These are phyloP conservation scores for Termitomyces sp. DNA, from an alignment of 768 basidiomycete genomes.

Conservation along the genomic window DNA sequence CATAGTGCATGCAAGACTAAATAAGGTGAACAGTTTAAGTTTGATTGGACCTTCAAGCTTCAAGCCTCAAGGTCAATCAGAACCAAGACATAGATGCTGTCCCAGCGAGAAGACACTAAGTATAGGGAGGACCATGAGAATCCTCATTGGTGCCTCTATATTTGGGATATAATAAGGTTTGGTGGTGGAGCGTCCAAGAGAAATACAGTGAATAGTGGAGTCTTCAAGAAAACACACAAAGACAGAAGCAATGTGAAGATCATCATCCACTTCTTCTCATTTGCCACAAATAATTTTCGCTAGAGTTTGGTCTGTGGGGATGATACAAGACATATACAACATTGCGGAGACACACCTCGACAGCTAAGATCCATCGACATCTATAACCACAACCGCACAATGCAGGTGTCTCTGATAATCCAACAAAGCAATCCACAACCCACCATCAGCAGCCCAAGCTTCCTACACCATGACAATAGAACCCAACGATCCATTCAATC, in stretches of 20 bases:
- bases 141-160: not conserved
- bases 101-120: not conserved
- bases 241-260: no score
- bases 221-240: no score
- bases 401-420: no score
- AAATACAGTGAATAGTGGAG: not conserved
- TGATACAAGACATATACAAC: not conserved
- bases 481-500: no score
- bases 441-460: no score
- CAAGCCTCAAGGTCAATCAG: not conserved
- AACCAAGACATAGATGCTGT: not conserved
- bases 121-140: not conserved
- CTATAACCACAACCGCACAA: no score
- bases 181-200: not conserved
- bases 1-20: not conserved
- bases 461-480: no score
- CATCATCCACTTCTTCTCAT: no score
- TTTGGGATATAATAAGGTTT: not conserved
- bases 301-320: not conserved
- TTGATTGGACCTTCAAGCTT: not conserved
- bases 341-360: no score
- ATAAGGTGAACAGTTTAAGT: not conserved
- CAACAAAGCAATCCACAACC: no score
- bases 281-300: not conserved
- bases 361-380: no score